A percentile compares a stretch with the other conserved stretches of the same genome.
phyloP scores from a whole-genome alignment of 306 rosid species.

The Ochetophila trinervis region DNA sequence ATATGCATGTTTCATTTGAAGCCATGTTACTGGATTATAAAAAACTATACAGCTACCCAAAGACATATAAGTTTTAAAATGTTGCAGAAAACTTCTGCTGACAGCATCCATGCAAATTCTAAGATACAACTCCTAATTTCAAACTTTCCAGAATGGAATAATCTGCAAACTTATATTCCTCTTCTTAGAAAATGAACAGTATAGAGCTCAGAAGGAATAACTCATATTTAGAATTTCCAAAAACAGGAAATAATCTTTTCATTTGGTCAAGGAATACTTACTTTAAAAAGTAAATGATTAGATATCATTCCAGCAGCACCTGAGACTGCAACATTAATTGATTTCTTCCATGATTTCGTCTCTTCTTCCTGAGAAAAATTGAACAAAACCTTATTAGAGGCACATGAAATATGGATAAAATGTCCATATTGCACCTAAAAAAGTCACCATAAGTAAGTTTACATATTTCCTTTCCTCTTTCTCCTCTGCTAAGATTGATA shows the following conservation, averaged over 20 bases:
- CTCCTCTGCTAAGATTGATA: not conserved
- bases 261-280: constrained; percentile 31
- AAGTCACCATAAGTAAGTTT: not conserved
- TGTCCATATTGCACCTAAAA: not conserved
- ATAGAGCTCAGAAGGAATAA: not conserved
- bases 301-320: constrained; percentile 99
- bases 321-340: constrained; percentile 83
- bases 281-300: constrained; percentile 94
- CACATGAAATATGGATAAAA: not conserved
- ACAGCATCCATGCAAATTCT: not conserved
- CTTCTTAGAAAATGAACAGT: not conserved
- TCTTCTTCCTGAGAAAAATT: constrained; percentile 76
- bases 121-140: not conserved
- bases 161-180: not conserved
- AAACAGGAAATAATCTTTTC: not conserved
- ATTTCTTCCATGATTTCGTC: constrained; percentile 86
- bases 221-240: not conserved
- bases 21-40: no score
- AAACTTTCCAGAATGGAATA: not conserved
- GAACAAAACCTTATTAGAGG: constrained; percentile 9
- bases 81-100: not conserved
- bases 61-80: no score
- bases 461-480: no score
- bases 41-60: no score
- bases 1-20: no score